Conservation (phyloP, 2,329 filamentous ascomycete genomes). For the Aureobasidium musti region DNA sequence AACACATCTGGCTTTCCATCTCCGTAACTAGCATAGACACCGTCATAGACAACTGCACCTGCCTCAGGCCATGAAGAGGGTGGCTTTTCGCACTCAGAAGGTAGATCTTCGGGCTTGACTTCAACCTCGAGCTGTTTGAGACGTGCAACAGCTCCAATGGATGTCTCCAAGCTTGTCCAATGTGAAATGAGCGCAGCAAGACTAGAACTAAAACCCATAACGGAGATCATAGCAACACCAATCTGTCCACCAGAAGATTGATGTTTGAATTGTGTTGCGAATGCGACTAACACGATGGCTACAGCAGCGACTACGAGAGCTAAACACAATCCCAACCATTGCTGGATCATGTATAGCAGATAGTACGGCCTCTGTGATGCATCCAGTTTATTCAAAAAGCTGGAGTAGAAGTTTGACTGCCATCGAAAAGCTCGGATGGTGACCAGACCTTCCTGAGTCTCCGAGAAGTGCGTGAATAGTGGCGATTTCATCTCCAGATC, state of each 20-base stretch:
- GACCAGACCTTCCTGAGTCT: slow-evolving; percentile 51
- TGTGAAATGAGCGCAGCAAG: slow-evolving; percentile 52
- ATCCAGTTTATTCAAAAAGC: slow-evolving; percentile 42
- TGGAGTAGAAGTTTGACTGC: slow-evolving; percentile 50
- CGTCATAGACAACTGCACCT: neutral
- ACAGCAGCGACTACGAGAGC: slow-evolving; percentile 45
- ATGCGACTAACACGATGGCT: slow-evolving; percentile 37
- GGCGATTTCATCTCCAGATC: slow-evolving; percentile 56
- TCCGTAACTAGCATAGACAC: neutral
- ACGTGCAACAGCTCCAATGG: slow-evolving; percentile 56
- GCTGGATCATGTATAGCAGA: slow-evolving; percentile 49
- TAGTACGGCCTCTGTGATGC: slow-evolving; percentile 50
- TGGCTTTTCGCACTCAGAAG: neutral
- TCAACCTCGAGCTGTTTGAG: slow-evolving; percentile 50
- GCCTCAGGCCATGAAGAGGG: neutral
- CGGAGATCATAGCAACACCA: slow-evolving; percentile 55
- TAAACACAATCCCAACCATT: slow-evolving; percentile 48
- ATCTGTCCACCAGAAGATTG: slow-evolving; percentile 47
- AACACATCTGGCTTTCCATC: slow-evolving; percentile 41
- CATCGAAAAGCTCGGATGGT: slow-evolving; percentile 57
- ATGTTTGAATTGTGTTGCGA: slow-evolving; percentile 49
- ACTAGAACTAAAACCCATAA: slow-evolving; percentile 54
- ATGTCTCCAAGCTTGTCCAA: slow-evolving; percentile 60
- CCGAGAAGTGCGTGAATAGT: slow-evolving; percentile 55
- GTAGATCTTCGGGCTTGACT: neutral